phyloP scores from a whole-genome alignment of 495 filamentous ascomycete genomes.

The Trichoderma reesei region DNA sequence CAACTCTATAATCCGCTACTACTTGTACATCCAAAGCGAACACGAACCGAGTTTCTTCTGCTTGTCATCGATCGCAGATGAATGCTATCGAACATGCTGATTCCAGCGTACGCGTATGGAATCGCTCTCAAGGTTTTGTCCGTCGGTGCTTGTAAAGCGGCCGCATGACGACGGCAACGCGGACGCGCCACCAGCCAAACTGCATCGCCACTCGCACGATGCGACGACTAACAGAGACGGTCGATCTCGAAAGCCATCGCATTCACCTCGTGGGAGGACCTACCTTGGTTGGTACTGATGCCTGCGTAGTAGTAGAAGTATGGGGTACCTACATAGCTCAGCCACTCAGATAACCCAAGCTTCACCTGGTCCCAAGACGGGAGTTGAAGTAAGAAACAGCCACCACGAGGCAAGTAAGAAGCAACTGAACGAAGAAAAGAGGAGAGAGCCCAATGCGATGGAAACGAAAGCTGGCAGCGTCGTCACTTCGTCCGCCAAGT shows the following conservation, averaged over 20 bases:
- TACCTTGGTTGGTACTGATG: too few relatives aligned
- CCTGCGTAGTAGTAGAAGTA: too few relatives aligned
- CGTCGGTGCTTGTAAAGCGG: background rate
- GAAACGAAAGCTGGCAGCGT: background rate
- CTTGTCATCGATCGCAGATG: too few relatives aligned
- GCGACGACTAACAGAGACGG: too few relatives aligned
- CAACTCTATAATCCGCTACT: too few relatives aligned
- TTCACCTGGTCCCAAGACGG: background rate
- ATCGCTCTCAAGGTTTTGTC: conserved; percentile 1
- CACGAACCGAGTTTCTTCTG: too few relatives aligned
- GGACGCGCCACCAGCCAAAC: background rate
- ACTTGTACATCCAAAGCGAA: too few relatives aligned
- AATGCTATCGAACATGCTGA: too few relatives aligned
- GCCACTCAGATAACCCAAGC: background rate
- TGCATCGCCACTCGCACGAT: background rate
- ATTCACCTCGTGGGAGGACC: too few relatives aligned
- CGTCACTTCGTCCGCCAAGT: background rate
- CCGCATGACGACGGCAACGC: background rate
- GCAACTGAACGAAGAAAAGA: too few relatives aligned
- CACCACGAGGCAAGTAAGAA: too few relatives aligned
- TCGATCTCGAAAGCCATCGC: too few relatives aligned
- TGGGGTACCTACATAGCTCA: background rate
- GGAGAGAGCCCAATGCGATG: background rate
- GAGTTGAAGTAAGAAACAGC: background rate
- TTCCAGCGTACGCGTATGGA: background rate